Evolutionary conservation across 1,284 basidiomycete species (phyloP).

Genomic region (Cystobasidiaceae sp.): DNA sequence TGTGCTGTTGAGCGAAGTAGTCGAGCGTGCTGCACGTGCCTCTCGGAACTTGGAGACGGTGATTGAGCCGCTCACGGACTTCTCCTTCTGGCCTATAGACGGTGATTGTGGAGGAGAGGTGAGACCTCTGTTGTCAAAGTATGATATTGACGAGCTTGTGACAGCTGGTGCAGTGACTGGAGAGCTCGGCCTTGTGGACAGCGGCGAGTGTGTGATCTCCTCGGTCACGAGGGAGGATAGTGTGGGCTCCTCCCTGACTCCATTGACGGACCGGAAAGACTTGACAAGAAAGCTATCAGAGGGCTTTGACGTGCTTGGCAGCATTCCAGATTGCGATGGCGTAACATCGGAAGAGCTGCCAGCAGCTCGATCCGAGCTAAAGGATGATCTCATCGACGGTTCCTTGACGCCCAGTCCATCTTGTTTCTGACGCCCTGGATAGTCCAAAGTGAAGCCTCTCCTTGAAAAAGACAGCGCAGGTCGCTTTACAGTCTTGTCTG

Average conservation of each 20-base stretch:
- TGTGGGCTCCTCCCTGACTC: conserved; percentile 24
- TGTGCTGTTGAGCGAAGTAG: conserved; percentile 7
- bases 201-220: not conserved
- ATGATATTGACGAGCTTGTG: not conserved
- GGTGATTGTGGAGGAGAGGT: too few species aligned
- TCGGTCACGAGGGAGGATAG: conserved; percentile 13
- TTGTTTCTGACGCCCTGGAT: too few species aligned
- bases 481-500: conserved; percentile 6
- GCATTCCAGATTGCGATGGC: too few species aligned
- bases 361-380: not conserved
- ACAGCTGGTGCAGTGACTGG: not conserved
- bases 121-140: too few species aligned
- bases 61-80: conserved; percentile 3
- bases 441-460: conserved; percentile 1
- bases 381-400: too few species aligned
- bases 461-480: conserved; percentile 11
- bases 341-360: too few species aligned
- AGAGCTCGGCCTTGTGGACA: conserved; percentile 12
- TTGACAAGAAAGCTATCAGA: conserved; percentile 23
- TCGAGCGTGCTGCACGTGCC: conserved; percentile 16
- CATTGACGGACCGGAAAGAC: conserved; percentile 18
- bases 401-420: too few species aligned
- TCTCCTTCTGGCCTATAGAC: not conserved
- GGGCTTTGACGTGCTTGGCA: not conserved
- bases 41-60: conserved; percentile 23